Percentiles rank a stretch among this genome's conserved stretches.
phyloP scores from a whole-genome alignment of 495 filamentous ascomycete genomes.

The Parathielavia appendiculata region DNA sequence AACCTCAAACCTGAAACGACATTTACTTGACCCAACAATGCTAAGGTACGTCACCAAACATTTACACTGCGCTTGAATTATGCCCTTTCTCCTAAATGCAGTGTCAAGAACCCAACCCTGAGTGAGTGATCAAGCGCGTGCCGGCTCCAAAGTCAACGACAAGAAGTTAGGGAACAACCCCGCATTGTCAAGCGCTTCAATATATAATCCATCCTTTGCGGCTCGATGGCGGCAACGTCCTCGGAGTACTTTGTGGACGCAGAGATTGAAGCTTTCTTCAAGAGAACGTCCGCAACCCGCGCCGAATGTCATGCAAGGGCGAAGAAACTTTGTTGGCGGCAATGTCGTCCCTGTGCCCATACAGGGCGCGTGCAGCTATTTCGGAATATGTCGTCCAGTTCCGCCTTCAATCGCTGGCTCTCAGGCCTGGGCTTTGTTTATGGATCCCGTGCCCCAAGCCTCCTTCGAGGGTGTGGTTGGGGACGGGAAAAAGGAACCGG shows the following conservation, averaged over 20 bases:
- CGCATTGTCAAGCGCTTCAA: neutral
- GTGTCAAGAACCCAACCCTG: neutral
- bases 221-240: constrained; percentile 3
- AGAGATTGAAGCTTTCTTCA: constrained; percentile 39
- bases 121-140: neutral
- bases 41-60: too few species aligned
- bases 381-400: constrained; percentile 41
- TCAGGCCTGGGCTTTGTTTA: neutral
- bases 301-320: constrained; percentile 33
- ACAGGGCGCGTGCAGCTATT: constrained; percentile 43
- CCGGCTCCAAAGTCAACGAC: neutral
- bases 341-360: constrained; percentile 35
- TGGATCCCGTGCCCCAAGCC: constrained; percentile 1
- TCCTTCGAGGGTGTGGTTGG: constrained; percentile 5
- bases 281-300: constrained; percentile 35
- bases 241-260: constrained; percentile 33
- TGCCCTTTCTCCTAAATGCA: neutral
- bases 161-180: neutral
- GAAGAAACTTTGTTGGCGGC: constrained; percentile 32
- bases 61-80: too few species aligned
- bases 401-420: constrained; percentile 34
- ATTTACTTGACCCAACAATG: too few species aligned
- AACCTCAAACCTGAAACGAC: neutral
- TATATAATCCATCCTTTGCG: neutral
- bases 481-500: neutral